phyloP scores from a whole-genome alignment of 108 stramenopile species.

The Discostella stelligeroides region DNA sequence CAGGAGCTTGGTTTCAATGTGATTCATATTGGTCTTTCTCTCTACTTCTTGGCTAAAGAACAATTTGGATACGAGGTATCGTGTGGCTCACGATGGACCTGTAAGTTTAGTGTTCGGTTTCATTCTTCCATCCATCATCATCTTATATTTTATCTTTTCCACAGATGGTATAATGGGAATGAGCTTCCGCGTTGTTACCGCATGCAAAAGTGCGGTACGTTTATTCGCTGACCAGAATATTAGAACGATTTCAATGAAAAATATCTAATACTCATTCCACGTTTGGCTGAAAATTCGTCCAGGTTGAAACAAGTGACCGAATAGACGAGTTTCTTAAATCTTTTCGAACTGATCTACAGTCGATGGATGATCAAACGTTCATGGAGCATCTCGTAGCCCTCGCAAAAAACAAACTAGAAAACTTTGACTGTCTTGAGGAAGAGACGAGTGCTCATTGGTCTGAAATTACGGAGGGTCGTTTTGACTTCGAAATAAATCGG shows the following conservation, averaged over 20 bases:
- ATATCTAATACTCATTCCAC: conserved; percentile 1
- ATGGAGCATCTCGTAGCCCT: conserved; percentile 72
- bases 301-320: conserved; percentile 53
- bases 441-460: conserved; percentile 62
- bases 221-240: not conserved
- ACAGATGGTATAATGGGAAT: conserved; percentile 75
- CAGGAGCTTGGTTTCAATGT: too few relatives aligned
- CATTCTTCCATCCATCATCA: not conserved
- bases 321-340: conserved; percentile 75
- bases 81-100: conserved; percentile 44
- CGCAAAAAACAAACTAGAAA: conserved; percentile 80
- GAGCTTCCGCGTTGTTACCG: conserved; percentile 68
- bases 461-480: conserved; percentile 72
- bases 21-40: too few relatives aligned
- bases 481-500: conserved; percentile 64
- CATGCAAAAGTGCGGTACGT: conserved; percentile 60
- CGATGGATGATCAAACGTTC: conserved; percentile 63
- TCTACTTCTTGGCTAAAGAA: conserved; percentile 1
- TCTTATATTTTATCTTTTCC: conserved; percentile 43
- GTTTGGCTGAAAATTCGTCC: not conserved
- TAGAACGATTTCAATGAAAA: not conserved
- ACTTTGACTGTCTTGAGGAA: conserved; percentile 78
- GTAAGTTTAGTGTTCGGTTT: conserved; percentile 9
- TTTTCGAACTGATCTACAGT: conserved; percentile 51
- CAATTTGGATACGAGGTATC: conserved; percentile 50